These are phyloP conservation scores for Colletotrichum orbiculare DNA, from an alignment of 2,329 filamentous ascomycete species.

Conservation along the genomic window DNA sequence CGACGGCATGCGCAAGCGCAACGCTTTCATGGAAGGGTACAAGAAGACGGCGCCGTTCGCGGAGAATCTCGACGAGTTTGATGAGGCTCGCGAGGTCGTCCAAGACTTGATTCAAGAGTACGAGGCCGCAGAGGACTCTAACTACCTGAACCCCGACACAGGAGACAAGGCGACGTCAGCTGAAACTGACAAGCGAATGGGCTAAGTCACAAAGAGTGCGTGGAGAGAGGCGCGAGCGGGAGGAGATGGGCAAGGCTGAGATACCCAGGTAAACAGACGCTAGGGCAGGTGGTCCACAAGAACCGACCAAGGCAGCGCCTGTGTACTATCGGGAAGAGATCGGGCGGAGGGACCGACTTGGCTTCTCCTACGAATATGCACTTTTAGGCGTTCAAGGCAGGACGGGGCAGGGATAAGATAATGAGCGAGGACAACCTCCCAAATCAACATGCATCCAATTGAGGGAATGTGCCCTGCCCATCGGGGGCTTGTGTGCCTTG, in stretches of 20 bases:
- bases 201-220: conserved; percentile 40
- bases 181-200: conserved; percentile 63
- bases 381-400: conserved; percentile 31
- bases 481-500: no score
- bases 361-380: conserved; percentile 13
- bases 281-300: background rate
- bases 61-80: conserved; percentile 93
- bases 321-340: conserved; percentile 19
- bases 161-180: conserved; percentile 63
- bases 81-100: conserved; percentile 92
- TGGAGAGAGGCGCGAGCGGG: background rate
- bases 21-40: conserved; percentile 95
- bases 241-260: conserved; percentile 10
- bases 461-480: no score
- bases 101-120: conserved; percentile 93
- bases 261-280: background rate
- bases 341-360: conserved; percentile 5
- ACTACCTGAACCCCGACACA: conserved; percentile 84
- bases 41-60: conserved; percentile 95
- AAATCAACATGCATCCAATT: conserved; percentile 22
- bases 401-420: conserved; percentile 12
- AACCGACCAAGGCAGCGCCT: conserved; percentile 11
- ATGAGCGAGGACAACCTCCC: conserved; percentile 10
- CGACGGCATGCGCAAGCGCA: conserved; percentile 92
- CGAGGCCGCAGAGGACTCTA: conserved; percentile 90